Percentiles rank a stretch among this genome's conserved stretches.
Evolutionary conservation across 1,284 basidiomycete genomes (phyloP).

Genomic region (Takashimella tepidaria): DNA sequence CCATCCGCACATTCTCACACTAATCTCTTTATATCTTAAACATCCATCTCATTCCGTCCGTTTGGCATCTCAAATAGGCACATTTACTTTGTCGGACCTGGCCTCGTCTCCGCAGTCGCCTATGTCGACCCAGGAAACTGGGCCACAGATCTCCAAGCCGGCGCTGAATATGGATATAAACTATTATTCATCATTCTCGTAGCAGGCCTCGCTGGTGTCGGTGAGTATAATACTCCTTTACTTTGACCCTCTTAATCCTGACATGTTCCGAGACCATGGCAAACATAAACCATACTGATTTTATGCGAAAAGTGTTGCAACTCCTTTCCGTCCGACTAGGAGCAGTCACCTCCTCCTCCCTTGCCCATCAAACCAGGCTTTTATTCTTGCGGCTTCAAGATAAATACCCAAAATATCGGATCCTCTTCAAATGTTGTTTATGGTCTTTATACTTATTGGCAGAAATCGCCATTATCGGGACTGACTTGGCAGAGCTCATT

Average conservation of each 20-base stretch:
- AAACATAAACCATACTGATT: too few species aligned
- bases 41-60: too few species aligned
- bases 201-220: slow-evolving; percentile 68
- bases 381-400: slow-evolving; percentile 62
- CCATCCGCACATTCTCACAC: neutral
- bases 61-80: too few species aligned
- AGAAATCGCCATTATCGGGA: slow-evolving; percentile 76
- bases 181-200: slow-evolving; percentile 80
- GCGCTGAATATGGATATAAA: slow-evolving; percentile 53
- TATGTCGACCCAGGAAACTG: slow-evolving; percentile 47
- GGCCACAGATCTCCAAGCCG: slow-evolving; percentile 33
- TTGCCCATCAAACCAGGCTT: slow-evolving; percentile 59
- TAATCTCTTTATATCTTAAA: too few species aligned
- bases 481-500: slow-evolving; percentile 60
- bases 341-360: slow-evolving; percentile 48
- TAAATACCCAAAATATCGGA: slow-evolving; percentile 61
- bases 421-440: slow-evolving; percentile 39
- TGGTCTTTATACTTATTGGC: slow-evolving; percentile 53
- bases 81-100: slow-evolving; percentile 47
- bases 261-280: too few species aligned
- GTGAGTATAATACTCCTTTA: slow-evolving; percentile 21
- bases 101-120: slow-evolving; percentile 45
- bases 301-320: slow-evolving; percentile 34
- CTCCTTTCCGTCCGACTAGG: slow-evolving; percentile 51
- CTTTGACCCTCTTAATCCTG: neutral